These are phyloP conservation scores for Ophiorrhiza pumila DNA, from an alignment of 257 asterid species.

Conservation along the genomic window DNA sequence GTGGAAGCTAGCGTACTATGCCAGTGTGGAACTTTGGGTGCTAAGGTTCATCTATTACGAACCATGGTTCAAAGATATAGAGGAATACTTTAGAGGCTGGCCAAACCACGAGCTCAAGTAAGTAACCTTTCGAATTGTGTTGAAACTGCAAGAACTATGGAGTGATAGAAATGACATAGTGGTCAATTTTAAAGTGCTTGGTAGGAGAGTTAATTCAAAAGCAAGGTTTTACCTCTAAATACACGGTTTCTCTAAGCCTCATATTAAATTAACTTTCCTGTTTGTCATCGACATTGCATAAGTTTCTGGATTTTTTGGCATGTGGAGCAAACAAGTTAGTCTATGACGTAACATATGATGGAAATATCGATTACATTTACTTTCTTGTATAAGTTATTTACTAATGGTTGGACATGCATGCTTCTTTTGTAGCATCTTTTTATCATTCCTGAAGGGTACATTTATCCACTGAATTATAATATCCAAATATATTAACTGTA, in stretches of 20 bases:
- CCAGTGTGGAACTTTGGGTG: conserved; percentile 55
- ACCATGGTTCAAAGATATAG: conserved; percentile 71
- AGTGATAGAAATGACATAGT: not conserved
- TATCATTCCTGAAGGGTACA: not conserved
- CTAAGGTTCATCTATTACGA: conserved; percentile 46
- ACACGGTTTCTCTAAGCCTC: conserved; percentile 3
- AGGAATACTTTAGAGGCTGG: conserved; percentile 73
- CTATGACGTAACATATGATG: not conserved
- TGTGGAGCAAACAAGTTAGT: not conserved
- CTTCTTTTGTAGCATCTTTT: not conserved
- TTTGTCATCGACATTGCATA: not conserved
- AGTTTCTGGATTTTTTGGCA: not conserved
- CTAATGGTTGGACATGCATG: not conserved
- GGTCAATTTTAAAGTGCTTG: not conserved
- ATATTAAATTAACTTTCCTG: not conserved
- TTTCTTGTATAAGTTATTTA: not conserved
- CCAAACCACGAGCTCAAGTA: conserved; percentile 71
- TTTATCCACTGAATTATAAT: not conserved
- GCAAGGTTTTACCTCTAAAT: not conserved
- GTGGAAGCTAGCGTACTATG: conserved; percentile 93
- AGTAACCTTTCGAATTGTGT: conserved; percentile 8
- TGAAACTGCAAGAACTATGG: not conserved
- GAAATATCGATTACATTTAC: not conserved
- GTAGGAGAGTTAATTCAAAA: not conserved
- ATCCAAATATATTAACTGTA: not conserved